Evolutionary conservation across 2,329 filamentous ascomycete species (phyloP), one percentile per base, ranked within the genome.

Genomic region (Hymenoscyphus scutula): DNA sequence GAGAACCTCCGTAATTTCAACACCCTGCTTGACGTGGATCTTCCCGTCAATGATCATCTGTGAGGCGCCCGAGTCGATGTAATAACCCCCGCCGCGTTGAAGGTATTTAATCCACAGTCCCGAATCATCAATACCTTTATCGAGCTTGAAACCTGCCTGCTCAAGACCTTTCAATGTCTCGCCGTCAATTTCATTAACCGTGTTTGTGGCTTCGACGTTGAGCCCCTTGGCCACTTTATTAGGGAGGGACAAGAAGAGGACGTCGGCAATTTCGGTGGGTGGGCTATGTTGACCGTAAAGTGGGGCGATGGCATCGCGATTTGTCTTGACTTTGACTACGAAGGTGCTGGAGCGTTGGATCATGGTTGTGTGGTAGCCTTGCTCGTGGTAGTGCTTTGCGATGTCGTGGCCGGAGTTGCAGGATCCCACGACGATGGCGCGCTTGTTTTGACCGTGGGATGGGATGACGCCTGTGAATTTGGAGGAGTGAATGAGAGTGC

Each of bases 361-460:
- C 73, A 91, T 87, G 0, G 88, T 91, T 1, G 90, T 83, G 2
- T 84, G 77, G 65, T 86, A 87, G 0, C 88, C 89, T 57, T 85
- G 84, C 68, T 89, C 86, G 38, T 83, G 80, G 68, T 82, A 89
- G 65, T 90, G 85, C 62, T 89, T 87, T 0, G 85, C 83, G 61
- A 90, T 90, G 65, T 90, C 88, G 68, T 89, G 86, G 5, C 80
- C 85, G 0, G 85, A 89, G 73, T 89, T 90, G 73, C 87, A 89
- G 1, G 84, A 86, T 1, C 88, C 89, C 0, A 91, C 79, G 0
- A 91, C 82, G 1, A 90, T 76, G 0, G 84, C 87, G 64, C 83
- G 87, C 71, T 86, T 87, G 1, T 81, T 81, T 19, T 78, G 73
- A 15, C 77, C 74, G 1, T 78, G 71, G 0, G 78, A 64, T 13